phyloP scores from a whole-genome alignment of 805 yeast genomes.

The Starmerella geochares region DNA sequence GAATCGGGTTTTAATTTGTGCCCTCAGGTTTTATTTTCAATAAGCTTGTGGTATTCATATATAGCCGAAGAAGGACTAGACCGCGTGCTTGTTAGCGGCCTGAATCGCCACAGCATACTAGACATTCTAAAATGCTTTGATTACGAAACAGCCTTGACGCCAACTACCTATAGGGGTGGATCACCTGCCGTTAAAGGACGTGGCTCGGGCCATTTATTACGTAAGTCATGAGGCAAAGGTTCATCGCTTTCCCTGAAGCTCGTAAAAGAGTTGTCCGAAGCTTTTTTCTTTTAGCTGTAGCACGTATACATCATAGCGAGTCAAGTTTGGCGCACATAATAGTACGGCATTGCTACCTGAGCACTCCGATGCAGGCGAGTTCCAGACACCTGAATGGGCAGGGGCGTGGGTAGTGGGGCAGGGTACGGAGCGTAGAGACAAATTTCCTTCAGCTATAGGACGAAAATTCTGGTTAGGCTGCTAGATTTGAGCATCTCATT shows the following conservation, averaged over 20 bases:
- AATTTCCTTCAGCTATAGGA: not conserved
- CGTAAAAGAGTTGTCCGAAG: too few species aligned
- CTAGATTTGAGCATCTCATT: not conserved
- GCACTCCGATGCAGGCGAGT: too few species aligned
- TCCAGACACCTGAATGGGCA: not conserved
- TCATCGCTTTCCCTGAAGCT: not conserved
- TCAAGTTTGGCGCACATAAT: too few species aligned
- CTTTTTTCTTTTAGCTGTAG: not conserved
- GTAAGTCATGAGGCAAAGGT: not conserved
- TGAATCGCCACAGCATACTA: too few species aligned
- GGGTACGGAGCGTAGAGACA: not conserved
- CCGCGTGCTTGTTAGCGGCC: too few species aligned
- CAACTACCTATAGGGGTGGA: conserved; percentile 9
- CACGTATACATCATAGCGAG: too few species aligned
- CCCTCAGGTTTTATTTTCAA: too few species aligned
- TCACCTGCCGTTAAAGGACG: conserved; percentile 10
- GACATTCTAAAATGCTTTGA: not conserved
- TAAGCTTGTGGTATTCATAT: too few species aligned
- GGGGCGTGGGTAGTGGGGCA: not conserved
- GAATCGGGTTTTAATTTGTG: too few species aligned
- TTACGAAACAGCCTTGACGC: not conserved
- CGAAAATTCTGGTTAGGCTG: not conserved
- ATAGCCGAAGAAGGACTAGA: too few species aligned
- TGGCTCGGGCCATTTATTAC: not conserved
- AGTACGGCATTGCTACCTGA: too few species aligned